Conservation (phyloP, 129 eudicot species). For the Cynara cardunculus region DNA sequence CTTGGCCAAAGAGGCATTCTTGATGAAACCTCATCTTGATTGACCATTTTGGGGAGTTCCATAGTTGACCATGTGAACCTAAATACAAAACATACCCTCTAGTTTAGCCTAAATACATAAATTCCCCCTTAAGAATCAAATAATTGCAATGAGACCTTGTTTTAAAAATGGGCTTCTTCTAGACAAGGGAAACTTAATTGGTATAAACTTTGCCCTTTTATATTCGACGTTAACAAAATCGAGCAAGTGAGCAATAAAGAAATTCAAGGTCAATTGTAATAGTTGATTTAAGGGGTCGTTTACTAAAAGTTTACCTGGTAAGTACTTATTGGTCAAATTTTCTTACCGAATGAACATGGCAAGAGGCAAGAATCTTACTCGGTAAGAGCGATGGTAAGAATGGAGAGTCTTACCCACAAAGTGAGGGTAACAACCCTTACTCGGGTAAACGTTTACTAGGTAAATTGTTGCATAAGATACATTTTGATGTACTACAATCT, state of each 20-base stretch:
- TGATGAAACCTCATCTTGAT: slow-evolving; percentile 14
- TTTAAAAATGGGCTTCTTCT: not conserved
- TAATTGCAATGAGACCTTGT: not conserved
- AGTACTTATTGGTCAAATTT: no score
- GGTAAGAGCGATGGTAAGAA: no score
- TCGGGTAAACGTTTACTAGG: no score
- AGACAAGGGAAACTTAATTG: not conserved
- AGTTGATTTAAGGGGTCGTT: no score
- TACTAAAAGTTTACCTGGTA: no score
- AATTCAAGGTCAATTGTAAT: not conserved
- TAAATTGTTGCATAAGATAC: no score
- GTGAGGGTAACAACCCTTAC: no score
- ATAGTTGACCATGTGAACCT: not conserved
- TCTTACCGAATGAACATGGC: no score
- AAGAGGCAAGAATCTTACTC: no score
- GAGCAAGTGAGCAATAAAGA: no score
- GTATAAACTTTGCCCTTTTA: not conserved
- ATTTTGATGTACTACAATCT: no score
- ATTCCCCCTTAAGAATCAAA: not conserved
- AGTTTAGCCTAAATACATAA: not conserved
- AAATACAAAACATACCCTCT: not conserved
- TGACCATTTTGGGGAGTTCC: not conserved
- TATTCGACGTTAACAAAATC: not conserved
- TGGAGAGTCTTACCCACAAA: no score
- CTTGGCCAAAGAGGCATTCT: not conserved